These are phyloP conservation scores for Leptodermis oblonga DNA, from an alignment of 257 asterid species.

Conservation along the genomic window DNA sequence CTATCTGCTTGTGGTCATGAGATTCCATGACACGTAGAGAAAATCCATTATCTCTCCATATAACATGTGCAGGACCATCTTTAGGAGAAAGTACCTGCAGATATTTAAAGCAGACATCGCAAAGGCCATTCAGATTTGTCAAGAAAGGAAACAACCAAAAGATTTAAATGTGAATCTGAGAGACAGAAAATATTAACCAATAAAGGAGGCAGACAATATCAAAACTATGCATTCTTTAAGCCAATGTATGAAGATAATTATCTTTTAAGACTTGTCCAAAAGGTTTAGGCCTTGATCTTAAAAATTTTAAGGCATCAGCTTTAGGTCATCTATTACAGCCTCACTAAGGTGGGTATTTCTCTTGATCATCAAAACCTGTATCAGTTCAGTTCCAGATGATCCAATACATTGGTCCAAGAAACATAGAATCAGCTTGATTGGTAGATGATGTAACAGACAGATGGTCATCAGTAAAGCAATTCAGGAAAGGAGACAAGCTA, in stretches of 20 bases:
- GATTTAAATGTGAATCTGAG: neutral
- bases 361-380: too few species aligned
- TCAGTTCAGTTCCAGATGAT: too few species aligned
- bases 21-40: slow-evolving; percentile 38
- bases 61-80: slow-evolving; percentile 61
- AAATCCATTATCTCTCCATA: slow-evolving; percentile 62
- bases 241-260: neutral
- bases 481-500: too few species aligned
- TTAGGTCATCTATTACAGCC: neutral
- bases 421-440: too few species aligned
- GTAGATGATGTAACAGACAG: too few species aligned
- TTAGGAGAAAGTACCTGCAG: slow-evolving; percentile 69
- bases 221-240: neutral
- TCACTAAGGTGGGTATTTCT: neutral
- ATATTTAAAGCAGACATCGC: slow-evolving; percentile 14
- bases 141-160: neutral
- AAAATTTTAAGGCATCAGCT: neutral
- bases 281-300: neutral
- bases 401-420: too few species aligned
- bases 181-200: neutral
- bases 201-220: neutral
- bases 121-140: neutral
- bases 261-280: neutral
- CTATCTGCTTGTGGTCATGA: slow-evolving; percentile 39
- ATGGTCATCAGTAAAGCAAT: too few species aligned